Evolutionary conservation across 2,329 filamentous ascomycete species (phyloP).

Genomic region (Beauveria rudraprayagi): DNA sequence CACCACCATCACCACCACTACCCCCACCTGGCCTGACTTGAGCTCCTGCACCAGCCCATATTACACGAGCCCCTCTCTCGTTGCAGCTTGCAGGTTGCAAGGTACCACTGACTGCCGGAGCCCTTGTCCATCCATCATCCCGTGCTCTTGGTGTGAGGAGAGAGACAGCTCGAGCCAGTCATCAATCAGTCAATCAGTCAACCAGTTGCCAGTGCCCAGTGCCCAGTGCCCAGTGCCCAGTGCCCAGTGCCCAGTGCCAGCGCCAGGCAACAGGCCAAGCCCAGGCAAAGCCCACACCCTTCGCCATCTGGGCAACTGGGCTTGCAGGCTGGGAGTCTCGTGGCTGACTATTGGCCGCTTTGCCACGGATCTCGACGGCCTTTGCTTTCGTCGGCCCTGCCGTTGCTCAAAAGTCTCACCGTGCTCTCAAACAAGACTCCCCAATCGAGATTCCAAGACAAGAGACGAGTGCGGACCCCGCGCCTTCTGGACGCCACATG

Average conservation of each 20-base stretch:
- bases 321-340: not conserved
- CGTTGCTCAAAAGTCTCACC: not conserved
- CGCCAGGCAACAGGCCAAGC: not conserved
- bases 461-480: not conserved
- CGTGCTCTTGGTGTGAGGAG: not conserved
- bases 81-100: not conserved
- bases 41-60: not conserved
- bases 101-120: conserved; percentile 8
- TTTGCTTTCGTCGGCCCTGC: not conserved
- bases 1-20: not conserved
- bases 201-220: not conserved
- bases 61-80: not conserved
- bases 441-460: too few species aligned
- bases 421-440: not conserved
- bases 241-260: not conserved
- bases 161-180: not conserved
- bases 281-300: not conserved
- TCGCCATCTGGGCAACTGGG: not conserved
- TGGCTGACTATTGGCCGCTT: not conserved
- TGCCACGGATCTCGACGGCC: not conserved
- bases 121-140: not conserved
- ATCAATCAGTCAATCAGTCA: not conserved
- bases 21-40: not conserved
- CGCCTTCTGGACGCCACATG: not conserved
- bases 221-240: too few species aligned